Evolutionary conservation across 169 alveolate genomes (phyloP).

Genomic region (Babesia ovis): DNA sequence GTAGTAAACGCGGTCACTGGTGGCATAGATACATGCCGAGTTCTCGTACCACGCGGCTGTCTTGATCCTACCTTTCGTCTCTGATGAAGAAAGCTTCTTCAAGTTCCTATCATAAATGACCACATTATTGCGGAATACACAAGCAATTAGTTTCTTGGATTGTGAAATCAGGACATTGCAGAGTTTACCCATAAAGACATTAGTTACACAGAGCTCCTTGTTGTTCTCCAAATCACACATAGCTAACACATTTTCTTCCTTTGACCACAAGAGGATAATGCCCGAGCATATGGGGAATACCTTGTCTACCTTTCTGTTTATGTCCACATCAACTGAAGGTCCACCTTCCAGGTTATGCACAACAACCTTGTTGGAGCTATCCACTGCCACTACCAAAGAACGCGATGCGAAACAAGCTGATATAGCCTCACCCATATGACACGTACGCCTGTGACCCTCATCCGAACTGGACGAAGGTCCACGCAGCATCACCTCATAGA

Average conservation of each 20-base stretch:
- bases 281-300: constrained; percentile 38
- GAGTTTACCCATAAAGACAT: constrained; percentile 51
- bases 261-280: constrained; percentile 33
- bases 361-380: not conserved
- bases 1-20: constrained; percentile 64
- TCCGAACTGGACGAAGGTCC: not conserved
- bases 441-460: not conserved
- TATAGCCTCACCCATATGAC: constrained; percentile 11
- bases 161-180: constrained; percentile 55
- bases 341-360: constrained; percentile 25
- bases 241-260: constrained; percentile 2
- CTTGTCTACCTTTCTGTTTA: constrained; percentile 18
- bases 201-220: not conserved
- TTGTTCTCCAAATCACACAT: constrained; percentile 13
- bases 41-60: constrained; percentile 75
- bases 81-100: constrained; percentile 57
- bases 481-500: constrained; percentile 16
- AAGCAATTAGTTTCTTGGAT: constrained; percentile 65
- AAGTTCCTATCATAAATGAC: constrained; percentile 70
- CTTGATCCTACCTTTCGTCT: constrained; percentile 62
- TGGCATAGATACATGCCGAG: constrained; percentile 52
- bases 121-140: constrained; percentile 64
- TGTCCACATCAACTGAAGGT: not conserved
- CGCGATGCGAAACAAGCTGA: constrained; percentile 44
- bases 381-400: constrained; percentile 16